Conservation (phyloP, 2,329 filamentous ascomycete species). For the Colletotrichum liriopes region DNA sequence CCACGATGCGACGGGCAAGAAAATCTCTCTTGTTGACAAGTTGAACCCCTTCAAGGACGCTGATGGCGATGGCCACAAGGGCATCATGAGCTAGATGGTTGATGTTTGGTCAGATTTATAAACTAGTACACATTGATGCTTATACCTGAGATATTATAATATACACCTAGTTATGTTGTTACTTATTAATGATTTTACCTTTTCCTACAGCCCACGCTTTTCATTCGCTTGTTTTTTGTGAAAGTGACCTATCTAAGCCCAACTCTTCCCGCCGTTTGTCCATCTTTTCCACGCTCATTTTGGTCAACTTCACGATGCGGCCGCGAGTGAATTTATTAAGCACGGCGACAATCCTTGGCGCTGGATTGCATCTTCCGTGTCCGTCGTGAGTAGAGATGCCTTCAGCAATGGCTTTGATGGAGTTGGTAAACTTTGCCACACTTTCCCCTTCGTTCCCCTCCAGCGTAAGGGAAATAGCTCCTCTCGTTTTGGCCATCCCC, state of each 20-base stretch:
- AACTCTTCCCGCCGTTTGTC: background rate
- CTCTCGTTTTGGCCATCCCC: background rate
- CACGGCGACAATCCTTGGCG: background rate
- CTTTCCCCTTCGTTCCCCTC: background rate
- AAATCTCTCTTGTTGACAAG: constrained; percentile 45
- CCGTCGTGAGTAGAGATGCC: background rate
- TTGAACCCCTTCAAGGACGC: constrained; percentile 47
- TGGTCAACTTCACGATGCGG: background rate
- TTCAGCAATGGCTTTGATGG: background rate
- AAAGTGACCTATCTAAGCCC: background rate
- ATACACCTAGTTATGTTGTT: background rate
- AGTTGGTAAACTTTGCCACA: background rate
- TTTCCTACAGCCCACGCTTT: background rate
- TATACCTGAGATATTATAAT: background rate
- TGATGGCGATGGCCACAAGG: constrained; percentile 47
- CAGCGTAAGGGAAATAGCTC: background rate
- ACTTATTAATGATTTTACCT: too few relatives aligned
- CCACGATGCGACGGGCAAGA: constrained; percentile 28
- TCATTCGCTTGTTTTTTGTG: background rate
- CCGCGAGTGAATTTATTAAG: background rate
- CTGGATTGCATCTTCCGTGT: background rate
- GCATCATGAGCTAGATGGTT: constrained; percentile 42
- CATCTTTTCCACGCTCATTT: background rate
- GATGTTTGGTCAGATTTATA: background rate
- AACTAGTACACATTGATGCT: background rate